Evolutionary conservation across 768 basidiomycete genomes (phyloP).

Genomic region (Leccinum uliginosum): DNA sequence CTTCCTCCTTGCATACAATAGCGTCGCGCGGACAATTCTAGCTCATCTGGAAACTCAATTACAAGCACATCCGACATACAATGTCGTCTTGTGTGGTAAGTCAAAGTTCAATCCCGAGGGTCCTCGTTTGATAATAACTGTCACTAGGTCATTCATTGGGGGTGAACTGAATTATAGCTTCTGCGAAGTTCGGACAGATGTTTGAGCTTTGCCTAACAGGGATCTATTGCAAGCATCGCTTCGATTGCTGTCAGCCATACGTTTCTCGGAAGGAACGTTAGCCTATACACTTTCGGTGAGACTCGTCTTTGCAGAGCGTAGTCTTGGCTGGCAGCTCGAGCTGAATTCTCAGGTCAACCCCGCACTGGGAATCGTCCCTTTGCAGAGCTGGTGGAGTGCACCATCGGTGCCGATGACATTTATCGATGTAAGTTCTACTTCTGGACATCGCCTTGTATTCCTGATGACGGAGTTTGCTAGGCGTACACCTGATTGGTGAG

Average conservation of each 20-base stretch:
- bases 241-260: conserved; percentile 30
- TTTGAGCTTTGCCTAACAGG: conserved; percentile 20
- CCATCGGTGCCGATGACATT: conserved; percentile 35
- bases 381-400: conserved; percentile 37
- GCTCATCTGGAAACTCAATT: conserved; percentile 29
- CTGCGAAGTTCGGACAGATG: background rate
- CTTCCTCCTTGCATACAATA: conserved; percentile 34
- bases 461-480: conserved; percentile 18
- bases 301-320: background rate
- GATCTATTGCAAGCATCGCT: conserved; percentile 37
- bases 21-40: conserved; percentile 30
- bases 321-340: background rate
- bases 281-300: conserved; percentile 45
- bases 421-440: conserved; percentile 35
- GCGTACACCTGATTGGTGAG: conserved; percentile 43
- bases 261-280: conserved; percentile 24
- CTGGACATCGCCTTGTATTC: background rate
- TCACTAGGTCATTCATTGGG: conserved; percentile 40
- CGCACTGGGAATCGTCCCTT: conserved; percentile 41
- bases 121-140: conserved; percentile 2
- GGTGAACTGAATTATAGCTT: conserved; percentile 15
- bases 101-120: background rate
- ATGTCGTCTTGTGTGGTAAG: conserved; percentile 31
- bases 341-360: conserved; percentile 41
- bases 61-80: conserved; percentile 30